Evolutionary conservation across 106 monocot species (phyloP), one percentile per base, ranked within the genome.

Genomic region (Platanthera zijinensis): DNA sequence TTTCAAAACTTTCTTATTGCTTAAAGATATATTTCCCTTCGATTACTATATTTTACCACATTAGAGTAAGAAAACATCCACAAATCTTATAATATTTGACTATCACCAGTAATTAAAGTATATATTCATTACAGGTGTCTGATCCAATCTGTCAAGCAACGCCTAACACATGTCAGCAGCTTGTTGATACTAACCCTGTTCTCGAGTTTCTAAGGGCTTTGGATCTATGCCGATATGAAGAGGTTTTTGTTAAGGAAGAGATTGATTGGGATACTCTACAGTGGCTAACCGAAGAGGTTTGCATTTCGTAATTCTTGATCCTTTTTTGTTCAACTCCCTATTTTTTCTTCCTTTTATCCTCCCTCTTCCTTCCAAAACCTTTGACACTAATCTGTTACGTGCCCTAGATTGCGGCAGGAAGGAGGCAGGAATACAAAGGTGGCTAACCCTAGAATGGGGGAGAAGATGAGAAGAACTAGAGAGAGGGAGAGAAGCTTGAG

Each of bases 221-320:
- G 71, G 94, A 86, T 63, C 77, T 97, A 28, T 89, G 87, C 30
- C 91, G 69, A 83, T 97, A 97, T 59, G 89, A 93, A 82, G 91
- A 88, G 30, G 75, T 70, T 82, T 97, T 96, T 69, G 52, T 87
- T 19, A 93, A 49, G 69, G 93, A 96, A 77, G 96, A 96, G 76
- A 81, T 96, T 82, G 93, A 96, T 32, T 91, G 93, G 96, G 89
- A 96, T 13, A 81, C 93, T 14, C 74, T 96, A 46, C 84, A 91
- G 71, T 91, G 84, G 84, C 76, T 96, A 69, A 93, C 93, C 2
- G 96, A 96, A 86, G 96, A 93, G 96, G 96, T 97, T 84, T 71
- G 75, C 57, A 39, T 19, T 74, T 57, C 70, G 12, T 76, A 52
- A 79, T 74, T 50, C 45, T n/a, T 79, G 17, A 46, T 71, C 46